Evolutionary conservation across 2,329 filamentous ascomycete genomes (phyloP).

Genomic region (Diplocarpon mali): DNA sequence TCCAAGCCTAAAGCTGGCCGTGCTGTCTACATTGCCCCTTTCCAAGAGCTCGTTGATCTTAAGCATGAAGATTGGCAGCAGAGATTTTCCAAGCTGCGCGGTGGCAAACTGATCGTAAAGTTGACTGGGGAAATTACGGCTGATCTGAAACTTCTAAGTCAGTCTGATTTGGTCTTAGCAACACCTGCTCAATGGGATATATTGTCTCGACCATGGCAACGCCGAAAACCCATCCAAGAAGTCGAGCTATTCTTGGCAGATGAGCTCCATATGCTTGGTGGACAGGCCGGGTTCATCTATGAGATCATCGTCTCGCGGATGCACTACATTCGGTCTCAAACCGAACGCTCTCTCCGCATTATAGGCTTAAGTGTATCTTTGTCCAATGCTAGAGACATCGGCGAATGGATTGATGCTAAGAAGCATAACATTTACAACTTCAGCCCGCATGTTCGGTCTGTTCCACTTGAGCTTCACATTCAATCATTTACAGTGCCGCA

Average conservation of each 20-base stretch:
- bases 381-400: slow-evolving; percentile 84
- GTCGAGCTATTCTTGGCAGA: slow-evolving; percentile 90
- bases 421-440: slow-evolving; percentile 99
- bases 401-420: slow-evolving; percentile 94
- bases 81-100: slow-evolving; percentile 58
- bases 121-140: slow-evolving; percentile 86
- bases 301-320: slow-evolving; percentile 96
- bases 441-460: slow-evolving; percentile 78
- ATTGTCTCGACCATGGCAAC: slow-evolving; percentile 89
- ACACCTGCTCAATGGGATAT: slow-evolving; percentile 96
- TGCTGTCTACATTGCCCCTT: slow-evolving; percentile 88
- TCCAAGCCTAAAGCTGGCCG: slow-evolving; percentile 57
- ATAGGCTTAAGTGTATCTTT: slow-evolving; percentile 85
- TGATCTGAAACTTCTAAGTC: slow-evolving; percentile 79
- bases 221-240: slow-evolving; percentile 86
- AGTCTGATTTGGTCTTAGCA: slow-evolving; percentile 79
- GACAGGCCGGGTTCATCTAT: slow-evolving; percentile 77
- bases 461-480: slow-evolving; percentile 86
- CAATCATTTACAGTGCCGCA: slow-evolving; percentile 94
- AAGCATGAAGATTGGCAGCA: slow-evolving; percentile 77
- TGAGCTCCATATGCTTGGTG: slow-evolving; percentile 87
- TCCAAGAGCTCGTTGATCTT: slow-evolving; percentile 83
- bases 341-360: slow-evolving; percentile 75
- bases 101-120: slow-evolving; percentile 85
- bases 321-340: slow-evolving; percentile 87